phyloP scores from a whole-genome alignment of 768 basidiomycete species.

The Suillus subluteus region DNA sequence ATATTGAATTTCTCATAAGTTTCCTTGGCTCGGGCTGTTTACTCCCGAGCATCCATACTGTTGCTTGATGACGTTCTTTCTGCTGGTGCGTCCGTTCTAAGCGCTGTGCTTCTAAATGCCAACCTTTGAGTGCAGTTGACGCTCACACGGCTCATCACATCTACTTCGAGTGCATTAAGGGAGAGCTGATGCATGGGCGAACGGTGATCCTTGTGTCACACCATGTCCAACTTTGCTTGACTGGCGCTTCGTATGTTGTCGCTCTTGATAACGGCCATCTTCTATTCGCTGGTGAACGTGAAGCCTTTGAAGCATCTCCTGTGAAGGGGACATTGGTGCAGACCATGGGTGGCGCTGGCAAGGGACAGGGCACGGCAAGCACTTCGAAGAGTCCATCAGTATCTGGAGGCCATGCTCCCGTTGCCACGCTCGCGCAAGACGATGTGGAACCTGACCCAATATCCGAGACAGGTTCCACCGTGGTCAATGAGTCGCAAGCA shows the following conservation, averaged over 20 bases:
- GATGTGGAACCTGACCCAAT: constrained; percentile 17
- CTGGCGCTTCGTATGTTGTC: constrained; percentile 81
- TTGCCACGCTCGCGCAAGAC: constrained; percentile 27
- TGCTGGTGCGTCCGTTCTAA: constrained; percentile 36
- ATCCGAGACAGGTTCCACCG: constrained; percentile 50
- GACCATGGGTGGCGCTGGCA: constrained; percentile 44
- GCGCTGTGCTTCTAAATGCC: not conserved
- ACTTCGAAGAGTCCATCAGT: constrained; percentile 12
- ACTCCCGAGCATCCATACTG: constrained; percentile 82
- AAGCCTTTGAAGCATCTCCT: constrained; percentile 68
- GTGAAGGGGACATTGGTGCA: constrained; percentile 71
- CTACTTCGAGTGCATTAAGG: constrained; percentile 76
- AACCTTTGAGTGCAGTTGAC: constrained; percentile 57
- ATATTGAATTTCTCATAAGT: constrained; percentile 42
- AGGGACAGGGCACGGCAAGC: constrained; percentile 44
- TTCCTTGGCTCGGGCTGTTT: constrained; percentile 83
- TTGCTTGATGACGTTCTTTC: constrained; percentile 83
- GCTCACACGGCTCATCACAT: constrained; percentile 85
- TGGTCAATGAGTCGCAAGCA: constrained; percentile 37
- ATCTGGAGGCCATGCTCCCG: constrained; percentile 12
- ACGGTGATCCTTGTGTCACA: constrained; percentile 93
- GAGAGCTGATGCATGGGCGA: constrained; percentile 75
- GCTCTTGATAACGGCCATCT: constrained; percentile 75
- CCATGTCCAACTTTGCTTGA: constrained; percentile 86
- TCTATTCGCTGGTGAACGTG: constrained; percentile 67